Evolutionary conservation across 192 early-diverging fungal species (phyloP).

Genomic region (Chytriomyces hyalinus): DNA sequence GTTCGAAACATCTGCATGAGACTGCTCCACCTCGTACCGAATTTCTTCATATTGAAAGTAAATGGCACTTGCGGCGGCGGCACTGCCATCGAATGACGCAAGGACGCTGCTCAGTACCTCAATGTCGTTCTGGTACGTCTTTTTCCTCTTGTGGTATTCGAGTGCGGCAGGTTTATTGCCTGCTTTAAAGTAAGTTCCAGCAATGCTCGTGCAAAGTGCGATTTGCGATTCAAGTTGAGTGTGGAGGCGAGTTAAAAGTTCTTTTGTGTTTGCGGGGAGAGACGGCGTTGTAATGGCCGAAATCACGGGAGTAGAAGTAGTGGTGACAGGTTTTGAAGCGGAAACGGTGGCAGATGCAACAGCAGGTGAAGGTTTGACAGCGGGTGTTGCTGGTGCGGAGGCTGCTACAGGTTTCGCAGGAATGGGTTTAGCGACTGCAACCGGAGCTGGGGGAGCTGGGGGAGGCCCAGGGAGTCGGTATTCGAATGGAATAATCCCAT

Average conservation of each 20-base stretch:
- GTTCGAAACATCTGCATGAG: conserved; percentile 57
- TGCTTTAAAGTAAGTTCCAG: conserved; percentile 46
- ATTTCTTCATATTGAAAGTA: conserved; percentile 19
- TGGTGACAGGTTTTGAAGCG: background rate
- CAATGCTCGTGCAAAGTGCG: conserved; percentile 53
- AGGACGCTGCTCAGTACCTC: conserved; percentile 52
- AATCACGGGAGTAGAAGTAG: background rate
- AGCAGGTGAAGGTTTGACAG: background rate
- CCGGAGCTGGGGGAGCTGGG: conserved; percentile 20
- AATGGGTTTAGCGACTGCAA: background rate
- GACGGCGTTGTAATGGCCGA: conserved; percentile 39
- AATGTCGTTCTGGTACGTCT: conserved; percentile 60
- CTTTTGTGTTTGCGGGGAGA: conserved; percentile 21
- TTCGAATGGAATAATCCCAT: conserved; percentile 26
- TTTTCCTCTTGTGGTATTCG: conserved; percentile 65
- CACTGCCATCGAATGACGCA: conserved; percentile 28
- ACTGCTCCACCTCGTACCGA: conserved; percentile 57
- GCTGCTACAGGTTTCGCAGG: background rate
- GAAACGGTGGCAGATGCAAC: background rate
- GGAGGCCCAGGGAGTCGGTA: conserved; percentile 23
- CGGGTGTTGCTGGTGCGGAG: background rate
- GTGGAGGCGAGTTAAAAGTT: conserved; percentile 55
- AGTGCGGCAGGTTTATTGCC: conserved; percentile 55
- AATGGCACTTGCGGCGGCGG: conserved; percentile 52
- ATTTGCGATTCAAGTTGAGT: conserved; percentile 62